A percentile compares a stretch with the other conserved stretches of the same genome.
These are phyloP conservation scores for Podaxis rugospora DNA, from an alignment of 768 basidiomycete species.

Conservation along the genomic window DNA sequence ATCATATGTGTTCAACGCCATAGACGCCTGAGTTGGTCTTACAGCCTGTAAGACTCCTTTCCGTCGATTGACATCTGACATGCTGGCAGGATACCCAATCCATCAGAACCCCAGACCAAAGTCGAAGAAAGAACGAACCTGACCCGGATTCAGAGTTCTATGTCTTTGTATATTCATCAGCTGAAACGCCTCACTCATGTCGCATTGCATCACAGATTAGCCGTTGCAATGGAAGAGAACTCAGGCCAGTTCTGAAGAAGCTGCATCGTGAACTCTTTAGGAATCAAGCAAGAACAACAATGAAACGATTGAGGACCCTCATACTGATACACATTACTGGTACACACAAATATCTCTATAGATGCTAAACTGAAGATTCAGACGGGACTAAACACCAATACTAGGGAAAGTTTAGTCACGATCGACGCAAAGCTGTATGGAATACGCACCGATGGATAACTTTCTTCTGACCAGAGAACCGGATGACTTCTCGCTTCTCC, in stretches of 20 bases:
- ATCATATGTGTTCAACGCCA: neutral
- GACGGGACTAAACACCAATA: slow-evolving; percentile 7
- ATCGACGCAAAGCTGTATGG: neutral
- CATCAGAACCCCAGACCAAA: neutral
- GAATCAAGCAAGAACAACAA: neutral
- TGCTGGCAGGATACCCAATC: neutral
- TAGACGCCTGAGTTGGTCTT: neutral
- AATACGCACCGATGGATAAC: slow-evolving; percentile 11
- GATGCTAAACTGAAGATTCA: neutral
- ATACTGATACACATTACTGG: slow-evolving; percentile 7
- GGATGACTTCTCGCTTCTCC: slow-evolving; percentile 93
- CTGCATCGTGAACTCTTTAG: neutral
- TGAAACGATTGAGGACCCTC: neutral
- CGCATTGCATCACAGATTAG: slow-evolving; percentile 1
- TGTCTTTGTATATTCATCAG: neutral
- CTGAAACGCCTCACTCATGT: slow-evolving; percentile 5
- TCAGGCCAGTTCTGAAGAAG: neutral
- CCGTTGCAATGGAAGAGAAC: neutral
- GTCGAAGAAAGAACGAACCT: neutral
- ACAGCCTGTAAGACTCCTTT: neutral
- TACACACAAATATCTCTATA: slow-evolving; percentile 3
- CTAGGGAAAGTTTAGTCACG: neutral
- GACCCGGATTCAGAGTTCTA: neutral
- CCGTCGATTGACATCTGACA: neutral
- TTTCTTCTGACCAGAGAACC: slow-evolving; percentile 72